These are phyloP conservation scores for Juglanconis juglandina DNA, from an alignment of 2,329 filamentous ascomycete genomes.

Conservation along the genomic window DNA sequence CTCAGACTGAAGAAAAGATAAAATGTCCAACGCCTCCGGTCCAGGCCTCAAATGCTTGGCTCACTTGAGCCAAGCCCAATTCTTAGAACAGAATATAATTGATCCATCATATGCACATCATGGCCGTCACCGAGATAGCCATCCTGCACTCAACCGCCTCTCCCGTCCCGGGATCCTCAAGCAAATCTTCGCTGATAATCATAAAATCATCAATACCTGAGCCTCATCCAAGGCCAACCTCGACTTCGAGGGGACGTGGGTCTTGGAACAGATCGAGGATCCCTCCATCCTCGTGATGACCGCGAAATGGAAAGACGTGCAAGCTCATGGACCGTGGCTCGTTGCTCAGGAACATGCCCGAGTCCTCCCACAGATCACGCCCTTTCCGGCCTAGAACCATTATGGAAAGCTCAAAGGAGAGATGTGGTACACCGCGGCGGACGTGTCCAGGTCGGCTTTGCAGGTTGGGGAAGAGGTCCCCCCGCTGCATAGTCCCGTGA, in stretches of 20 bases:
- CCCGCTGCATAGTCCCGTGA: constrained; percentile 29
- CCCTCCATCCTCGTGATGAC: constrained; percentile 39
- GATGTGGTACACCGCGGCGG: neutral
- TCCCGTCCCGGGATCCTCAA: constrained; percentile 31
- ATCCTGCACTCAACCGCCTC: constrained; percentile 30
- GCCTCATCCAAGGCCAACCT: constrained; percentile 32
- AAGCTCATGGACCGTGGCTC: constrained; percentile 29
- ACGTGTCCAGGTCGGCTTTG: neutral
- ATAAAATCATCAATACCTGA: neutral
- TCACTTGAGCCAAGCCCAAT: neutral
- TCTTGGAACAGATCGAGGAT: constrained; percentile 35
- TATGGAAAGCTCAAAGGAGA: neutral
- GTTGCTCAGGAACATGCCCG: neutral
- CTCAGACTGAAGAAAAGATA: too few relatives aligned
- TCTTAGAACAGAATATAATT: neutral
- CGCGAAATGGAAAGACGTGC: constrained; percentile 42
- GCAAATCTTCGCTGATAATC: constrained; percentile 24
- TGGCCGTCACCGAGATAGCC: constrained; percentile 41
- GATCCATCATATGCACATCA: constrained; percentile 5
- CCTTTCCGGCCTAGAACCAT: neutral
- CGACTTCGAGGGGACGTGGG: constrained; percentile 29
- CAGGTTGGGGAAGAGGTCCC: constrained; percentile 1
- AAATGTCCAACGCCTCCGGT: too few relatives aligned
- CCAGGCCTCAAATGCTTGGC: neutral
- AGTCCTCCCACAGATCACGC: neutral